Evolutionary conservation across 78 protist genomes (phyloP).

Genomic region (Dictyostelium intermedium): DNA sequence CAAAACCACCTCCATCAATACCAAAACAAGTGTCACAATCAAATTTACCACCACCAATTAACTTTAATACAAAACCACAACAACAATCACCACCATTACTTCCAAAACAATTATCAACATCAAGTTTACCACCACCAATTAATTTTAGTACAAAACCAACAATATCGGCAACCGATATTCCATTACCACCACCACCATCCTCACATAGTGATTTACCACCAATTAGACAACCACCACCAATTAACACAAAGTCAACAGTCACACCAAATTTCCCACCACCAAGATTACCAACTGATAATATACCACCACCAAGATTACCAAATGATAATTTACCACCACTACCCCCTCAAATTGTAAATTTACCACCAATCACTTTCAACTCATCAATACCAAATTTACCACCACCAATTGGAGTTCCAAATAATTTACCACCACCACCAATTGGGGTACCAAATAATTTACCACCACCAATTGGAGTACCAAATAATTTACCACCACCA

Average conservation of each 20-base stretch:
- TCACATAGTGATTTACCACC: neutral
- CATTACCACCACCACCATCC: neutral
- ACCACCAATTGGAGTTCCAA: constrained; percentile 3
- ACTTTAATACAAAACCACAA: neutral
- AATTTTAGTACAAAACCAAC: neutral
- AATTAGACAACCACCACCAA: neutral
- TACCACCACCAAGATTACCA: neutral
- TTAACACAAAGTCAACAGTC: neutral
- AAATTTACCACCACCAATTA: neutral
- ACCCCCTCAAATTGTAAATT: neutral
- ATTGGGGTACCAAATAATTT: neutral
- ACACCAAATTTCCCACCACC: neutral
- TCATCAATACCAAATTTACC: constrained; percentile 9
- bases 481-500: neutral
- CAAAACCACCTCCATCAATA: constrained; percentile 23
- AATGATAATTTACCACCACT: neutral
- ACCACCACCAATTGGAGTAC: constrained; percentile 27
- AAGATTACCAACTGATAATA: neutral
- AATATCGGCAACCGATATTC: neutral
- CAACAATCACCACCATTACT: neutral
- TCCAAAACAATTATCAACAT: neutral
- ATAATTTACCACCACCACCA: neutral
- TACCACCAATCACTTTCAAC: neutral
- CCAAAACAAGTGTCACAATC: neutral
- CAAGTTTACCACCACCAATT: neutral